These are phyloP conservation scores for Aspergillus caelatus DNA, from an alignment of 2,329 filamentous ascomycete species.

Conservation along the genomic window DNA sequence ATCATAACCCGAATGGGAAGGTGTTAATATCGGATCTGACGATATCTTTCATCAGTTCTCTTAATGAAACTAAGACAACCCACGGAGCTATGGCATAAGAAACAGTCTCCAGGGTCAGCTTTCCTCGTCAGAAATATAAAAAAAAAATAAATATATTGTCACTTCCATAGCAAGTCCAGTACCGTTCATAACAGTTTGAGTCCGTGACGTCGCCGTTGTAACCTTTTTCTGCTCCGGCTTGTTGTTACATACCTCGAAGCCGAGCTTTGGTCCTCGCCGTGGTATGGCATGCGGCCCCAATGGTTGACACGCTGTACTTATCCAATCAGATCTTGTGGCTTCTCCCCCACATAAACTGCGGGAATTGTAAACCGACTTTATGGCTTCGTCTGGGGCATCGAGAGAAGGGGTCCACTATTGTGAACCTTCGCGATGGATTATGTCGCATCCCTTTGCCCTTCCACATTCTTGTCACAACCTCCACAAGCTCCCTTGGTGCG, in stretches of 20 bases:
- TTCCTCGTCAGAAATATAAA: background rate
- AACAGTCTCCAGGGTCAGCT: rapidly evolving
- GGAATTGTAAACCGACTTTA: too few species aligned
- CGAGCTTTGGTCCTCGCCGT: too few species aligned
- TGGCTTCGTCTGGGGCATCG: too few species aligned
- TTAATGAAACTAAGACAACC: background rate
- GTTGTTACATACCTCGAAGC: background rate
- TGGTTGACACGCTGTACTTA: too few species aligned
- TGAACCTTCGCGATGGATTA: background rate
- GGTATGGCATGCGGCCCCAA: background rate
- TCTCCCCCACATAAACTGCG: background rate
- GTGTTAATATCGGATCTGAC: background rate
- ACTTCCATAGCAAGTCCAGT: background rate
- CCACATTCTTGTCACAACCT: background rate
- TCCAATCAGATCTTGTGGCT: background rate
- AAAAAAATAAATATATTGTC: background rate
- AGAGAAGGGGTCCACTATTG: background rate
- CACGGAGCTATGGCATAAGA: background rate
- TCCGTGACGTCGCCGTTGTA: background rate
- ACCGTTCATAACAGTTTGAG: too few species aligned
- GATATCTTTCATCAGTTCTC: background rate
- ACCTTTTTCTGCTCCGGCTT: background rate
- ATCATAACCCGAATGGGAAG: background rate
- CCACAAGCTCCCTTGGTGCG: background rate
- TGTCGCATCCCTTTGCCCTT: background rate